Evolutionary conservation across 257 asterid species (phyloP).

Genomic region (Capsicum chinense): DNA sequence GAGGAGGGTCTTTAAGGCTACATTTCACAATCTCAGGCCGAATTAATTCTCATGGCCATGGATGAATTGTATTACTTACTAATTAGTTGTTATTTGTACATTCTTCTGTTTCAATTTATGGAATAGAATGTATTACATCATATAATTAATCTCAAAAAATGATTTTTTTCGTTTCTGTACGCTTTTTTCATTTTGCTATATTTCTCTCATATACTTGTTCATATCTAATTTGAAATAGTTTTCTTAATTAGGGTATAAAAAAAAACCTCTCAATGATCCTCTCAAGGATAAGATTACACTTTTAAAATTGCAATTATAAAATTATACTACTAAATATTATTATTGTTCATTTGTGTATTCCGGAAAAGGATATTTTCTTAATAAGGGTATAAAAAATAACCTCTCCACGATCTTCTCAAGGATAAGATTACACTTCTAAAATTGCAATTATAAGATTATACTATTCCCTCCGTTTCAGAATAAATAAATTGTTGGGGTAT

Average conservation of each 20-base stretch:
- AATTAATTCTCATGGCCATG: neutral
- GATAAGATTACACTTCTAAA: no score
- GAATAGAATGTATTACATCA: neutral
- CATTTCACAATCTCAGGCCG: constrained; percentile 10
- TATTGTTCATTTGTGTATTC: no score
- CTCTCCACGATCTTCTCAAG: no score
- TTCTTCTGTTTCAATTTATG: neutral
- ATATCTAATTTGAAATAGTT: neutral
- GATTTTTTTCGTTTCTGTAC: neutral
- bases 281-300: no score
- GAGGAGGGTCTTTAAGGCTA: neutral
- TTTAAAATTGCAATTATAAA: no score
- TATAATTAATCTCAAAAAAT: neutral
- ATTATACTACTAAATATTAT: no score
- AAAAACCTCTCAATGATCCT: neutral
- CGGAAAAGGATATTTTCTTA: no score
- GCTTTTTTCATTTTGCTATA: neutral
- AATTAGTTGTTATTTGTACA: neutral
- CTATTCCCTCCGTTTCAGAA: no score
- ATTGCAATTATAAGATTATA: no score
- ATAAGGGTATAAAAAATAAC: neutral
- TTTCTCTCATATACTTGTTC: neutral
- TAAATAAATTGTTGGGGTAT: no score
- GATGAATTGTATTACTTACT: neutral
- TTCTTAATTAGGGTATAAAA: neutral